A percentile compares a stretch with the other conserved stretches of the same genome.
These are phyloP conservation scores for Paramyrothecium roridum DNA, from an alignment of 2,329 filamentous ascomycete genomes.

Conservation along the genomic window DNA sequence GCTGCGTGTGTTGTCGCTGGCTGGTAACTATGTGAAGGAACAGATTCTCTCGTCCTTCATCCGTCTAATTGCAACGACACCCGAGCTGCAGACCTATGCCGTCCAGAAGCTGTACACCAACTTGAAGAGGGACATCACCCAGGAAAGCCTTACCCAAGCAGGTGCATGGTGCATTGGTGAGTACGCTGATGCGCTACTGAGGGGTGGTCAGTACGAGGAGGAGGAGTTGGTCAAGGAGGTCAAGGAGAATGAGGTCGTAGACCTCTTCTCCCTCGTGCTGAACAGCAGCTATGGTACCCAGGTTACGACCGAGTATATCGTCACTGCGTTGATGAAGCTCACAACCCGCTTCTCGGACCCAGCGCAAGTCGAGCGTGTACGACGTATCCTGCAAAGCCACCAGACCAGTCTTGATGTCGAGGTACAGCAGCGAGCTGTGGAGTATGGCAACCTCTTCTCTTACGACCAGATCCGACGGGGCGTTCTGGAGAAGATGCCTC, in stretches of 20 bases:
- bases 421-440: slow-evolving; percentile 91
- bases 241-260: slow-evolving; percentile 84
- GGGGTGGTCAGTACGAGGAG: slow-evolving; percentile 88
- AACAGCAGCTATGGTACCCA: slow-evolving; percentile 94
- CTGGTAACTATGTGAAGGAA: slow-evolving; percentile 96
- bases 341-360: slow-evolving; percentile 82
- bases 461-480: slow-evolving; percentile 84
- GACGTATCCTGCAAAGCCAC: slow-evolving; percentile 72
- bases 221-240: slow-evolving; percentile 81
- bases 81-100: slow-evolving; percentile 92
- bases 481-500: slow-evolving; percentile 95
- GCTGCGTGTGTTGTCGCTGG: slow-evolving; percentile 86
- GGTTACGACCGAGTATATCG: slow-evolving; percentile 90
- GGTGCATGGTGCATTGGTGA: slow-evolving; percentile 98
- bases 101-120: slow-evolving; percentile 91
- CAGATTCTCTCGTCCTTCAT: slow-evolving; percentile 97
- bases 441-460: slow-evolving; percentile 92
- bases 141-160: slow-evolving; percentile 90
- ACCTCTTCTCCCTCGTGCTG: slow-evolving; percentile 87
- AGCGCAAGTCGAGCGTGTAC: slow-evolving; percentile 81
- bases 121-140: slow-evolving; percentile 93
- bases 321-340: slow-evolving; percentile 91
- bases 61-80: slow-evolving; percentile 88
- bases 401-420: slow-evolving; percentile 91
- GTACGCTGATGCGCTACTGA: slow-evolving; percentile 86